Base-by-base conservation (phyloP, 2,329 filamentous ascomycete species). In the Colletotrichum lentis region DNA sequence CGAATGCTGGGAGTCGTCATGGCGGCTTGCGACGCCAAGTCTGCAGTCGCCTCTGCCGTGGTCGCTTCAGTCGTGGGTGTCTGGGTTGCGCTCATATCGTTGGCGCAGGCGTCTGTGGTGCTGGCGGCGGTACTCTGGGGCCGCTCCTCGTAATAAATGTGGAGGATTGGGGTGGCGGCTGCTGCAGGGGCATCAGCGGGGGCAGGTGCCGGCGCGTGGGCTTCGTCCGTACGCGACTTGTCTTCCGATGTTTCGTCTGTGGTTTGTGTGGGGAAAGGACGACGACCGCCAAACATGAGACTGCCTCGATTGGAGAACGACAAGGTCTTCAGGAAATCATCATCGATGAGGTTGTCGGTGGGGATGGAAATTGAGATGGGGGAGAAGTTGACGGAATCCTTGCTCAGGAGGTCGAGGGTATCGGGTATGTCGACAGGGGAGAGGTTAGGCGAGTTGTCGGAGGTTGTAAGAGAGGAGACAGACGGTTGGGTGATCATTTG, bases 281-380 rank as follows among this genome's bases (percentile, higher is more conserved):
- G 68, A 41, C 56, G 63, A 61, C 82, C 83, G 70, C 84, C 82
- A 74, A 89, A 82, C 82, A 90, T 86, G 73, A 90, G 80, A 77
- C 87, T 90, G 71, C 88, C 88, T 72, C 88, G 82, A 70, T 88
- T 88, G 65, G 87, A 89, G 74, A 90, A 90, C 71, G 83, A 83
- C 71, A 90, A 77, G 64, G 81, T 80, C 71, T 79, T 82, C 73
- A 90, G 76, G 74, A 86, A 85, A 73, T 84, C 85, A 79, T 88
- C 85, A 70, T 87, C 86, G 71, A 88, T 78, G 63, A 89, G 79
- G 73, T 77, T 81, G 64, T 85, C 84, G 62, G 83, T 84, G 50
- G 87, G 86, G 73, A 90, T 88, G 66, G 78, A 75, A 56, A 87
- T 84, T 73, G 81, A 83, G 74, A 90, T 81, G 67, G 86, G 85